These are phyloP conservation scores for Candida argentea DNA, from an alignment of 805 yeast species.

Conservation along the genomic window DNA sequence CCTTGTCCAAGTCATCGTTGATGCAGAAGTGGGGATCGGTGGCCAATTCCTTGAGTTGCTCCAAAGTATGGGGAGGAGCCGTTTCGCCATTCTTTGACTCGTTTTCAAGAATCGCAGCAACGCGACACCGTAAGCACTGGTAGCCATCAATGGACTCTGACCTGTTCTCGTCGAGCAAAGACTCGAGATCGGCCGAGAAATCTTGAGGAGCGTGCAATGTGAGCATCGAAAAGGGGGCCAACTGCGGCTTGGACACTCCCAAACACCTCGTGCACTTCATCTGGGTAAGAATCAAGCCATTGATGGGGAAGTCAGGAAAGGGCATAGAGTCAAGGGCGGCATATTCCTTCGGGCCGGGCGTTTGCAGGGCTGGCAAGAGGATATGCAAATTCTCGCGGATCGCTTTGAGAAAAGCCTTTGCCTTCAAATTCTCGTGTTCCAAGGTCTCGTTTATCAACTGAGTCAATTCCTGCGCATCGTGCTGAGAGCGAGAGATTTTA, in stretches of 20 bases:
- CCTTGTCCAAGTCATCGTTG: constrained; percentile 55
- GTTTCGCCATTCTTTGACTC: constrained; percentile 14
- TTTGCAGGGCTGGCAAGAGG: constrained; percentile 1
- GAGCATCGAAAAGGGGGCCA: constrained; percentile 56
- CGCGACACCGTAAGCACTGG: constrained; percentile 65
- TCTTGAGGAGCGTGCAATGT: constrained; percentile 68
- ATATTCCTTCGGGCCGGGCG: constrained; percentile 5
- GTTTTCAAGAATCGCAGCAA: constrained; percentile 18
- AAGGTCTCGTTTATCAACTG: constrained; percentile 74
- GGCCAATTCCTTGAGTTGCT: constrained; percentile 24
- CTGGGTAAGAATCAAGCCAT: constrained; percentile 55
- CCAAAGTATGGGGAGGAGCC: constrained; percentile 19
- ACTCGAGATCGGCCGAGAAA: constrained; percentile 34
- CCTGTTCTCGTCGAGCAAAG: constrained; percentile 46
- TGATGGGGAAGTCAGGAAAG: constrained; percentile 64
- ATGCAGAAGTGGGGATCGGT: constrained; percentile 34
- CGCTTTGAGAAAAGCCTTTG: constrained; percentile 23
- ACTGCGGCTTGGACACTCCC: constrained; percentile 45
- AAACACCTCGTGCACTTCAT: constrained; percentile 64
- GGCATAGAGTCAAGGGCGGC: constrained; percentile 8
- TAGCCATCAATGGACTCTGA: constrained; percentile 69
- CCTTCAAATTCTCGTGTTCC: constrained; percentile 46
- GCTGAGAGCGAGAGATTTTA: constrained; percentile 71
- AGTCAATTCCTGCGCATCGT: constrained; percentile 90
- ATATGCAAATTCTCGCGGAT: constrained; percentile 4